Evolutionary conservation across 345 rosid genomes (phyloP).

Genomic region (Syzygium jambos): DNA sequence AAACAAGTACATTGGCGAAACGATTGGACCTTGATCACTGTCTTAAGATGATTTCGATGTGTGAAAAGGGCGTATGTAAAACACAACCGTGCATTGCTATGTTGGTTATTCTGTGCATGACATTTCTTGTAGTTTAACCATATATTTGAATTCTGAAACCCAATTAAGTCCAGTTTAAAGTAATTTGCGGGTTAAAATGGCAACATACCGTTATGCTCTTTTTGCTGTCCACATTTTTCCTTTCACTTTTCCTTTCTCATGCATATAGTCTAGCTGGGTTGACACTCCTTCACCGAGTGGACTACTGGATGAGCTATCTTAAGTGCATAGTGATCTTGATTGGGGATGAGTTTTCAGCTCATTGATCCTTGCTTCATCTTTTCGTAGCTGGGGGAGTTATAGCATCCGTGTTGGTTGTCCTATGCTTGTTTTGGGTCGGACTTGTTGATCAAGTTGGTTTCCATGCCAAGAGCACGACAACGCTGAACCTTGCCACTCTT

Average conservation of each 20-base stretch:
- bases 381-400: slow-evolving; percentile 91
- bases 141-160: neutral
- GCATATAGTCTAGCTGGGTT: neutral
- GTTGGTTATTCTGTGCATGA: neutral
- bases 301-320: neutral
- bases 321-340: neutral
- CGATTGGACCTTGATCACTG: neutral
- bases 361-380: neutral
- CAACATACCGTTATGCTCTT: neutral
- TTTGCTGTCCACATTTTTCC: neutral
- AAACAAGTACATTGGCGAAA: neutral
- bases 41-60: neutral
- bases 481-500: slow-evolving; percentile 51
- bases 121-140: neutral
- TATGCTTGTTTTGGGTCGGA: slow-evolving; percentile 89
- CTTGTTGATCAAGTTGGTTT: slow-evolving; percentile 64
- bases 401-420: slow-evolving; percentile 72
- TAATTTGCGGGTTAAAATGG: neutral
- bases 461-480: slow-evolving; percentile 53
- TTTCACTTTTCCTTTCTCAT: neutral
- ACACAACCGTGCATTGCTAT: neutral
- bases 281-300: neutral
- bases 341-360: neutral
- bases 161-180: neutral
- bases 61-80: neutral